Evolutionary conservation across 257 asterid species (phyloP), one percentile per base, ranked within the genome.

Genomic region (Asclepias syriaca): DNA sequence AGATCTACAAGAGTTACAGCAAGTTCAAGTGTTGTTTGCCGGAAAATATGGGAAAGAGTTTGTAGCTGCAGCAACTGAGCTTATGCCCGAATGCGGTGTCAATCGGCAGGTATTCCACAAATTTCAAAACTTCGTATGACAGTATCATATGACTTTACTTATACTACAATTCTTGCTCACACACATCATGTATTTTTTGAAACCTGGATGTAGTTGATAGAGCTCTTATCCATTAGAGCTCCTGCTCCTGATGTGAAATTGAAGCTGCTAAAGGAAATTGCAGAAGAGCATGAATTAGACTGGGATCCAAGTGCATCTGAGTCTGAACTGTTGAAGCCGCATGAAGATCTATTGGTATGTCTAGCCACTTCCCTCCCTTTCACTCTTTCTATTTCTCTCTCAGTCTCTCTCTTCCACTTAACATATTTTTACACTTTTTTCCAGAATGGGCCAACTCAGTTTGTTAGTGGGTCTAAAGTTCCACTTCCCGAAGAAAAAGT

Each of bases 41-140:
- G 89, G 90, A 9, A 95, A 95, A 88, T 95, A 95, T 55, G 97
- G 98, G 69, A 88, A 87, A 85, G 97, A 95, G 69, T 95, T 92
- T 40, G 90, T 92, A 22, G 8, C 84, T 34, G 90, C 97, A 58
- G 98, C 99, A 71, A 86, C 96, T 6, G 99, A 92, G 86, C 96
- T 95, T 72, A 84, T 81, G 96, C 98, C 99, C 2, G 99, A 90
- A 66, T 92, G 95, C 77, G 98, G 99, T 57, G 98, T 95, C 79
- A 95, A 95, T 79, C 94, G 98, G 9, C 97, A 95, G 99, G 99
- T 95, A 53, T 66, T 72, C 69, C 15, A 64, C 15, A 64, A 64
- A 32, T 46, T 65, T 51, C 22, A 55, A 77, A 15, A 5, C 51
- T 56, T 77, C 24, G 43, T 32, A 5, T 72, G 32, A n/a, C 54